Evolutionary conservation across 108 stramenopile species (phyloP).

Genomic region (Seminavis robusta): DNA sequence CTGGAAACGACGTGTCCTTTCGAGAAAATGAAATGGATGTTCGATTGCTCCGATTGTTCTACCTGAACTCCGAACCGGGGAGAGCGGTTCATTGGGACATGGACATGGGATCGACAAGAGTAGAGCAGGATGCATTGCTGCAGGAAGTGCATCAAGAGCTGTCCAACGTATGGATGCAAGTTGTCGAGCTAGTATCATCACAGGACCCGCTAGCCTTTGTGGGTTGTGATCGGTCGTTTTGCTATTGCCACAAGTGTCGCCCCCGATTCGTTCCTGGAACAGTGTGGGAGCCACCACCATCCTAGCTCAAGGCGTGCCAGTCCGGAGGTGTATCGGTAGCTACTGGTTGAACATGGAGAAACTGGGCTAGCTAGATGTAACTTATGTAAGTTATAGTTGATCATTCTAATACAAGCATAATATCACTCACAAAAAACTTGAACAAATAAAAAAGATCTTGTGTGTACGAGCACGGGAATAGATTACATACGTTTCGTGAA

Average conservation of each 20-base stretch:
- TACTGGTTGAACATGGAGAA: no score
- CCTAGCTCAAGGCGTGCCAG: background rate
- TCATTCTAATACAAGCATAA: background rate
- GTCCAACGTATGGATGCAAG: slow-evolving; percentile 35
- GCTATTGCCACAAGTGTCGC: slow-evolving; percentile 77
- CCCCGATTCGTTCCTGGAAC: slow-evolving; percentile 55
- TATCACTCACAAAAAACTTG: no score
- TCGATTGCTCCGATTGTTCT: slow-evolving; percentile 62
- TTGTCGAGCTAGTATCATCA: slow-evolving; percentile 48
- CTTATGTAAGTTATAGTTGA: background rate
- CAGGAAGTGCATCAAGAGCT: slow-evolving; percentile 49
- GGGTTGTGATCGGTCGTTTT: slow-evolving; percentile 81
- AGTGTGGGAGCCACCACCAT: slow-evolving; percentile 41
- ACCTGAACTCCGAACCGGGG: slow-evolving; percentile 60
- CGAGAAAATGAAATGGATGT: no score
- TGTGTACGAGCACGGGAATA: background rate
- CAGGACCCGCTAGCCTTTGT: slow-evolving; percentile 69
- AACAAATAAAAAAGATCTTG: no score
- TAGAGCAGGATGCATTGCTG: slow-evolving; percentile 53
- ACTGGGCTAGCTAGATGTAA: background rate
- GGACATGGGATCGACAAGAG: slow-evolving; percentile 55
- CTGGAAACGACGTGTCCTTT: no score
- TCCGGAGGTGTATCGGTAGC: background rate
- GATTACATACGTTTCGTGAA: no score
- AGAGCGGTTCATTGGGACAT: slow-evolving; percentile 56